These are phyloP conservation scores for Eucalyptus curtisii DNA, from an alignment of 345 rosid genomes.

Conservation along the genomic window DNA sequence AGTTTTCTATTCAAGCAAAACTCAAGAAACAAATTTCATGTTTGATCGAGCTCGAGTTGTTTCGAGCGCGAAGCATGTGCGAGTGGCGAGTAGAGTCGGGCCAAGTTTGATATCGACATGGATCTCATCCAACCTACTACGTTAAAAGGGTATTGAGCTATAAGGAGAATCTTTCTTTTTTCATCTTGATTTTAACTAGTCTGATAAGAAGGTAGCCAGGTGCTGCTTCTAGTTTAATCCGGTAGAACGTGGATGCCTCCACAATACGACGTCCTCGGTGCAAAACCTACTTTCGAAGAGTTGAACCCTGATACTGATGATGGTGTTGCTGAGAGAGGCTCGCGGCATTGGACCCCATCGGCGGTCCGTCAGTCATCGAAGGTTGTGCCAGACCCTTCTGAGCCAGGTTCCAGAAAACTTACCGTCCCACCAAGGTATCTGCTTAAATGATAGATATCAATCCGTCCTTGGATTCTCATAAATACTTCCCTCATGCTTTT, in stretches of 20 bases:
- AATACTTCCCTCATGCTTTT: neutral
- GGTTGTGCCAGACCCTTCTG: neutral
- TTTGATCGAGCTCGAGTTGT: neutral
- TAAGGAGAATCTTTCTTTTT: neutral
- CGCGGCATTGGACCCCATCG: neutral
- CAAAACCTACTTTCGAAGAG: no score
- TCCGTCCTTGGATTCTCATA: neutral
- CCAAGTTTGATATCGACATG: neutral
- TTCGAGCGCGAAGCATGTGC: neutral
- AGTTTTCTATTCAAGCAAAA: neutral
- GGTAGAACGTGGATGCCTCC: neutral
- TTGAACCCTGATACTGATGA: neutral
- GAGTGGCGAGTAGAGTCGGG: neutral
- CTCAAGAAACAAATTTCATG: neutral
- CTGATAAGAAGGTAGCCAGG: neutral
- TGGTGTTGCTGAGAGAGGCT: neutral
- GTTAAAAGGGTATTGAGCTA: neutral
- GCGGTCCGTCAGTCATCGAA: neutral
- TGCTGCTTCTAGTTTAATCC: neutral
- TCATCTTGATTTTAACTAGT: neutral
- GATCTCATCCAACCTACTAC: neutral
- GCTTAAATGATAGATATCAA: neutral
- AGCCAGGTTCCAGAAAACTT: neutral
- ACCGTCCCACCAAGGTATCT: neutral
- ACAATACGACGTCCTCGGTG: neutral